These are phyloP conservation scores for Trichoderma atroviride DNA, from an alignment of 2,329 filamentous ascomycete genomes.

Conservation along the genomic window DNA sequence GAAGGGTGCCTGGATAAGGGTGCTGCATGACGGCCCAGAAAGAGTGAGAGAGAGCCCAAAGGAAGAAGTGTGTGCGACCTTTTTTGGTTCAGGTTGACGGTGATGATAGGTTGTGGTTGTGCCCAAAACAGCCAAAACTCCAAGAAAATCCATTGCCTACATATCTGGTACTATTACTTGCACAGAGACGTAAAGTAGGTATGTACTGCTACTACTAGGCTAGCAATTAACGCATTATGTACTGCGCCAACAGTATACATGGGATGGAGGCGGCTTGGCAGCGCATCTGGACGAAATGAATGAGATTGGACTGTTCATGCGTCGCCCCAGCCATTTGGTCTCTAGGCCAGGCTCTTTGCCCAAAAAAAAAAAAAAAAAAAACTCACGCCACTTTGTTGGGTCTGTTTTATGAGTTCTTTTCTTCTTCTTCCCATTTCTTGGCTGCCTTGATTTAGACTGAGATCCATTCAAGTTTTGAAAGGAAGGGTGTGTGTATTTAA, in stretches of 20 bases:
- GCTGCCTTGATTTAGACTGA: not conserved
- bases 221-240: not conserved
- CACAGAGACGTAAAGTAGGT: not conserved
- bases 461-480: not conserved
- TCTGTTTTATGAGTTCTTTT: not conserved
- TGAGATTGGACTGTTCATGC: conserved; percentile 15
- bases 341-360: not conserved
- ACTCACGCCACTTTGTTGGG: conserved; percentile 15
- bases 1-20: not conserved
- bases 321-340: not conserved
- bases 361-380: not conserved
- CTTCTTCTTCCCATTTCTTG: not conserved
- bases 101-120: not conserved
- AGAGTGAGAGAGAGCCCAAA: not conserved
- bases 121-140: not conserved
- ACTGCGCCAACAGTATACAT: not conserved
- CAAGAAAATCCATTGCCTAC: not conserved
- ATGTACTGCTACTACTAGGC: not conserved
- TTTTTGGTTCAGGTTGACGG: not conserved
- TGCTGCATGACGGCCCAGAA: not conserved
- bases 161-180: not conserved
- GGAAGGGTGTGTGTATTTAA: not conserved
- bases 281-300: conserved; percentile 6
- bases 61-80: not conserved
- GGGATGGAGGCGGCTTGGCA: conserved; percentile 11